Percentiles rank a stretch among this genome's conserved stretches.
Evolutionary conservation across 345 rosid species (phyloP).

Genomic region (Lepidium sativum): DNA sequence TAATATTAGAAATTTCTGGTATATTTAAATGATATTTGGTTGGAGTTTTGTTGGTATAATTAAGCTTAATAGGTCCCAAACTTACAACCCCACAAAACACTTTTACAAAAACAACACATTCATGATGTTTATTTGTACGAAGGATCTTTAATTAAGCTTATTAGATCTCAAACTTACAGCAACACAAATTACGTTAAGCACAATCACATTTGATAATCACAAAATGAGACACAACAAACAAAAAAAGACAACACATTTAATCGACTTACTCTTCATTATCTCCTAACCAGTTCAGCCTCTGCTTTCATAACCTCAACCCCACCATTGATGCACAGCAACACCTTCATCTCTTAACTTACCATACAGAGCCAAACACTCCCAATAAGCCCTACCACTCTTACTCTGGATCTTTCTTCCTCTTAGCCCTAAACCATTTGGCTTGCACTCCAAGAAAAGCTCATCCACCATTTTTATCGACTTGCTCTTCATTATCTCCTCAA

Average conservation of each 20-base stretch:
- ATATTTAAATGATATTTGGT: no score
- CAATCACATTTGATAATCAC: constrained; percentile 9
- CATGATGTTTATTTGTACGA: no score
- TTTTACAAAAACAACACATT: no score
- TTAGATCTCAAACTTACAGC: no score
- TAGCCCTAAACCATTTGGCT: constrained; percentile 37
- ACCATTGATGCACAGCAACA: constrained; percentile 80
- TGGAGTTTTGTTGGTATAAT: no score
- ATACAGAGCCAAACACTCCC: constrained; percentile 79
- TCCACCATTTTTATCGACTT: constrained; percentile 52
- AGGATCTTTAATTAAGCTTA: no score
- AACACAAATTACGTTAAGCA: constrained; percentile 11
- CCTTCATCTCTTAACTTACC: constrained; percentile 75
- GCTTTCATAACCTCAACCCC: constrained; percentile 43
- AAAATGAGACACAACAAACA: not conserved
- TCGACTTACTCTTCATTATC: no score
- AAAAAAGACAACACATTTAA: not conserved
- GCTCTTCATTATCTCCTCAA: constrained; percentile 63
- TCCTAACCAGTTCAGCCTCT: no score
- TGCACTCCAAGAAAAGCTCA: constrained; percentile 84
- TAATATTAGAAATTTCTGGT: no score
- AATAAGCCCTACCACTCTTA: constrained; percentile 51
- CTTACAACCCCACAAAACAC: constrained; percentile 7
- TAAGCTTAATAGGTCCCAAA: not conserved
- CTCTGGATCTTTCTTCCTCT: constrained; percentile 23